Base-by-base conservation (phyloP, 1,284 basidiomycete genomes). In the Tilletia walkeri region DNA sequence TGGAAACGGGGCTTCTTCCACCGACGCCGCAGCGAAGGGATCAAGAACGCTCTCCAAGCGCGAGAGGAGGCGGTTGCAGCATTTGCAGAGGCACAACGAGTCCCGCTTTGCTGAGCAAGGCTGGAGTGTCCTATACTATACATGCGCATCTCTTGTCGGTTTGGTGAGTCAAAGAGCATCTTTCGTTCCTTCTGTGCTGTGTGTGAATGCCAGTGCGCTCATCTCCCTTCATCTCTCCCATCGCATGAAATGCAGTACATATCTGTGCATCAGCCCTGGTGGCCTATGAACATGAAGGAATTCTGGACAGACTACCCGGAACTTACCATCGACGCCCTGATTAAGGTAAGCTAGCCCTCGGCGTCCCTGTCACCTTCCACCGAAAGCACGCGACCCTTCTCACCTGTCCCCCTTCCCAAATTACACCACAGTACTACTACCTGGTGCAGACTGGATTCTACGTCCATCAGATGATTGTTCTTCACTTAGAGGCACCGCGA, bases 41-140 rank as follows among this genome's bases (percentile, higher is more conserved):
- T 34, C 65, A 30, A 67, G 14, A 63, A 39, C 12, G 47, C 45
- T 67, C 18, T 12, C 53, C 1, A 41, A 39, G 30, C 20, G 41
- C 34, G 38, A 59, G 45, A 69, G 53, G 34, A 61, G 45, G 48
- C 14, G 30, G 45, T 14, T 50, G 16, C 53, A 68, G 34, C 49
- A 75, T 36, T 67, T 70, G 9, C 72, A 73, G 67, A 83, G 81
- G 71, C 80, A 77, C 56, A 79, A 82, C 48, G 88, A 90, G 69
- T 88, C 91, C 65, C 87, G 95, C 72, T 98, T 98, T 81, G 92
- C 93, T 3, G 95, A 98, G 85, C 95, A 99, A 85, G 91, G 92
- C 67, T 99, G 94, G 92, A 89, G 89, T 56, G 87, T 91, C 66
- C 84, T 92, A 61, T 97, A 95, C 85, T 95, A 92, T 83, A 85